Base-by-base conservation (phyloP, 1,284 basidiomycete genomes). In the Vanrija sp. region DNA sequence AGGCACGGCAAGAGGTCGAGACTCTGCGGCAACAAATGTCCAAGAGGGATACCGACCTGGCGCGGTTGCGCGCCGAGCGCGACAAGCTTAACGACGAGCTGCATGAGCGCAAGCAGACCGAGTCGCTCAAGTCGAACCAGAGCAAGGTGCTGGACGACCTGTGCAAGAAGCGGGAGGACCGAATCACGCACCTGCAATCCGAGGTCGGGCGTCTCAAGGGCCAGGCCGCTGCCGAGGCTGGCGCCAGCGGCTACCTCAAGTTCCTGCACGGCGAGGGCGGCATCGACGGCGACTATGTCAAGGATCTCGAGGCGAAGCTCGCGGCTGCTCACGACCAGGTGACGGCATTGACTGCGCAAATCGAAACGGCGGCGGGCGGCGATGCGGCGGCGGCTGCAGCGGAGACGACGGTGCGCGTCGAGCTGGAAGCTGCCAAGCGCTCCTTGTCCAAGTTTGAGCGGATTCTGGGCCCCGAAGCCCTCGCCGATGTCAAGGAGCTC, bases 151-250 rank as follows among this genome's bases (percentile, higher is more conserved):
- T 86, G 53, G 86, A 87, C 66, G 79, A 79, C 14, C 77, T 94
- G 35, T 82, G 85, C 19, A 84, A 86, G 51, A 82, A 85, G 10
- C 84, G 87, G 64, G 68, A 90, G 82, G 88, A 89, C 61, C 85
- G 92, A 22, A 85, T 97, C 46, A 75, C 75, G 6, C 82, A 84
- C 20, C 73, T 97, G 38, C 77, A 83, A 52, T 87, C 86, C 2
- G 89, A 98, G 72, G 78, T 89, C 16, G 81, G 80, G 44, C 80
- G 94, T 27, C 78, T 89, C 57, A 89, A 87, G 68, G 82, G 87
- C 45, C 82, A 84, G 37, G 77, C 95, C 7, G 91, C 88, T 15
- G 89, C 91, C 0, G 77, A 84, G 39, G 79, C 82, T 3, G 85
- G 86, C 6, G 82, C 89, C 31, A 82, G 84, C 57, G 85, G 88